Evolutionary conservation across 306 rosid genomes (phyloP).

Genomic region (Vigna trinervia): DNA sequence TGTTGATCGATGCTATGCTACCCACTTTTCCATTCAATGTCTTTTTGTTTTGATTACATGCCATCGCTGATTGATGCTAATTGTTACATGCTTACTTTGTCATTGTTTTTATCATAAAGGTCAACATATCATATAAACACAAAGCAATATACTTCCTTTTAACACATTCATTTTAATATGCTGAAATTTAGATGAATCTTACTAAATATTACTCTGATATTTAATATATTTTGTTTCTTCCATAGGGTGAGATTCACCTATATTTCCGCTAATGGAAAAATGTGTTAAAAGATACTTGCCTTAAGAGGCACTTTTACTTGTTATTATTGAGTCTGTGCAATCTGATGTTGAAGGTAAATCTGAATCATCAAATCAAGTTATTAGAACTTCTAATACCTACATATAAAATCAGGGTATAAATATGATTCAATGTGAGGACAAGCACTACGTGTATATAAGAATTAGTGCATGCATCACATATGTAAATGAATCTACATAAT

Average conservation of each 20-base stretch:
- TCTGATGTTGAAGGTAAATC: too few species aligned
- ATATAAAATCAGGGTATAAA: too few species aligned
- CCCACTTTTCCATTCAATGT: neutral
- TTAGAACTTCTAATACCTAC: too few species aligned
- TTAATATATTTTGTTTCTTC: too few species aligned
- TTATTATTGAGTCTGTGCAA: too few species aligned
- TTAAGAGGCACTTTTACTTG: too few species aligned
- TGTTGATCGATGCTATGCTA: slow-evolving; percentile 45
- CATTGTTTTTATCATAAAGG: neutral
- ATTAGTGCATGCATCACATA: too few species aligned
- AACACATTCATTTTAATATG: neutral
- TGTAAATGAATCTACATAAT: too few species aligned
- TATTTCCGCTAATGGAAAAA: neutral
- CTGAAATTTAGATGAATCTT: neutral
- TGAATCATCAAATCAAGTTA: too few species aligned
- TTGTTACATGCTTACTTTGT: neutral
- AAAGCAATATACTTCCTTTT: neutral
- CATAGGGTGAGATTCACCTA: neutral
- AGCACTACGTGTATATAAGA: too few species aligned
- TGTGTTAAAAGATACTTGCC: neutral
- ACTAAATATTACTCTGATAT: neutral
- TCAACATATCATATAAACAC: neutral
- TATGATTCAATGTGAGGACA: too few species aligned
- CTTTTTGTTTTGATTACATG: neutral
- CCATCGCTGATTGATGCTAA: neutral